phyloP scores from a whole-genome alignment of 1,284 basidiomycete species.

The Cryptococcus sp. region DNA sequence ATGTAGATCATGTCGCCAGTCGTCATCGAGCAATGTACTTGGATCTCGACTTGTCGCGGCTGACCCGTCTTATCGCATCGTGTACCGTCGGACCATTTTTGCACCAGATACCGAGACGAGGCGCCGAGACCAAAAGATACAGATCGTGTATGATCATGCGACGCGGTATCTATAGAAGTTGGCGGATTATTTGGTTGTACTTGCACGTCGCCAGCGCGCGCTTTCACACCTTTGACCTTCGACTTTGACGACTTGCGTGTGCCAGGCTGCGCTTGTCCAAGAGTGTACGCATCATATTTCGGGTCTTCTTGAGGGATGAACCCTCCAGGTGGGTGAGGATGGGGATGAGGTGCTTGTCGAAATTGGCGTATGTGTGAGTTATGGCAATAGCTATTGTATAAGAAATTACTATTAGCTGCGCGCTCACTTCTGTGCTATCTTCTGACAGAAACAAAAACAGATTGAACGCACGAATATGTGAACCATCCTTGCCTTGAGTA shows the following conservation, averaged over 20 bases:
- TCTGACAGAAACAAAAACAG: not conserved
- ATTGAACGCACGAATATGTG: constrained; percentile 68
- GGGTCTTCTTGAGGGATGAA: constrained; percentile 77
- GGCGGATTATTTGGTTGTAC: constrained; percentile 2
- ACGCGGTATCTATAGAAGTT: constrained; percentile 3
- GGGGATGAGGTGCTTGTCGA: constrained; percentile 65
- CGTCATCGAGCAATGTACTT: constrained; percentile 95
- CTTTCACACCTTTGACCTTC: constrained; percentile 8
- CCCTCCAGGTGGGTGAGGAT: constrained; percentile 65
- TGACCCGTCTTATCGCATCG: constrained; percentile 85
- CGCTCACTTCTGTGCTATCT: not conserved
- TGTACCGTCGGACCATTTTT: constrained; percentile 83
- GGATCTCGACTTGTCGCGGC: constrained; percentile 84
- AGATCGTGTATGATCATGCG: constrained; percentile 2
- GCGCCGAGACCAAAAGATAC: constrained; percentile 33
- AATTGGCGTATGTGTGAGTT: constrained; percentile 86
- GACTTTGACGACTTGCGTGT: constrained; percentile 9
- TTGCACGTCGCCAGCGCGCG: not conserved
- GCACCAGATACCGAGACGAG: constrained; percentile 77
- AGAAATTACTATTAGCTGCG: not conserved
- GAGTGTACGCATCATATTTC: constrained; percentile 51
- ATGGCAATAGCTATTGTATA: constrained; percentile 70
- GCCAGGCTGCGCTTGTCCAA: constrained; percentile 38
- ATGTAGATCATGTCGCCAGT: constrained; percentile 75
- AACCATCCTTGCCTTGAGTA: constrained; percentile 70